Evolutionary conservation across 1,139 yeast genomes (phyloP).

Genomic region (Hansenula sp.): DNA sequence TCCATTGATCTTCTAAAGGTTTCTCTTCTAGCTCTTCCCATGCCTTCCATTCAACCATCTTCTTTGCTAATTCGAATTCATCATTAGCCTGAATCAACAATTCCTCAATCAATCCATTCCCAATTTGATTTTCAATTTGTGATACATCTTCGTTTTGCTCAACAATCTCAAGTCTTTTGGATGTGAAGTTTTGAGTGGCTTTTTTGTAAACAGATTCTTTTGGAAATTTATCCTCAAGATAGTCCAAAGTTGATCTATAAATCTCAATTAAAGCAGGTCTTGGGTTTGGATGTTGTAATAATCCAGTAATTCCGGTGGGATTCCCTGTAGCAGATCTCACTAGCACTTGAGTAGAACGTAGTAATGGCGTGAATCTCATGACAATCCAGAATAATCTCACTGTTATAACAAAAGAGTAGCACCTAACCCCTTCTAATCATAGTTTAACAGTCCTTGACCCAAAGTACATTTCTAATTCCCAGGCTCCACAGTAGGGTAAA

Average conservation of each 20-base stretch:
- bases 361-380: slow-evolving; percentile 36
- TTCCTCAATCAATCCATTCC: slow-evolving; percentile 84
- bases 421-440: too few relatives aligned
- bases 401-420: too few relatives aligned
- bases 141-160: slow-evolving; percentile 59
- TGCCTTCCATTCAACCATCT: slow-evolving; percentile 60
- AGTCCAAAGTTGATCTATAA: slow-evolving; percentile 63
- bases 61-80: slow-evolving; percentile 64
- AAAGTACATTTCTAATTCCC: too few relatives aligned
- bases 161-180: slow-evolving; percentile 64
- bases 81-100: slow-evolving; percentile 79
- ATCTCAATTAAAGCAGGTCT: slow-evolving; percentile 72
- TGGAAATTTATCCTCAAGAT: slow-evolving; percentile 60
- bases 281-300: slow-evolving; percentile 79
- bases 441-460: too few relatives aligned
- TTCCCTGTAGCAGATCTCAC: slow-evolving; percentile 64
- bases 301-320: slow-evolving; percentile 79
- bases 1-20: slow-evolving; percentile 74
- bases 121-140: slow-evolving; percentile 69
- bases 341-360: slow-evolving; percentile 49
- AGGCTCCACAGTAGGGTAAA: too few relatives aligned
- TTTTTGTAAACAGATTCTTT: slow-evolving; percentile 69
- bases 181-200: slow-evolving; percentile 69
- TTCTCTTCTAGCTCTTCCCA: slow-evolving; percentile 68
- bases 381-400: too few relatives aligned